Evolutionary conservation across 148 eudicot species (phyloP).

Genomic region (Vaccinium vitisidaea): DNA sequence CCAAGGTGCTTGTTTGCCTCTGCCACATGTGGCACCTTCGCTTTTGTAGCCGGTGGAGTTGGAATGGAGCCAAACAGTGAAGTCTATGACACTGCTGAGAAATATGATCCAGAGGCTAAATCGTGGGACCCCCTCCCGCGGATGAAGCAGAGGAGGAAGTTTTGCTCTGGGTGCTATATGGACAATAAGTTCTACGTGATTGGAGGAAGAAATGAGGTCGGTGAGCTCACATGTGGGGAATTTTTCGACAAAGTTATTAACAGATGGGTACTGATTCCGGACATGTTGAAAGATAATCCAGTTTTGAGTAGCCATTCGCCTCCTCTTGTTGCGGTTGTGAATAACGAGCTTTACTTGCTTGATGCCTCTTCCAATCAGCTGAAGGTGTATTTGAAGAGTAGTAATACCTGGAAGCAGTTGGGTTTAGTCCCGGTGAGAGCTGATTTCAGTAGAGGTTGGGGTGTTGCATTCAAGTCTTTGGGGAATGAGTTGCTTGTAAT

Average conservation of each 20-base stretch:
- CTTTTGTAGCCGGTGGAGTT: slow-evolving; percentile 70
- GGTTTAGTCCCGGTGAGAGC: slow-evolving; percentile 69
- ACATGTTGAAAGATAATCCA: slow-evolving; percentile 52
- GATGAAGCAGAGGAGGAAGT: slow-evolving; percentile 53
- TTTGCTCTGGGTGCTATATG: slow-evolving; percentile 73
- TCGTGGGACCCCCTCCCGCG: slow-evolving; percentile 61
- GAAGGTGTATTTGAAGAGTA: slow-evolving; percentile 55
- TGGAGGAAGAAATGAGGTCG: slow-evolving; percentile 47
- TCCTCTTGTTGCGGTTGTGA: slow-evolving; percentile 73
- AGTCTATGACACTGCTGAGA: slow-evolving; percentile 37
- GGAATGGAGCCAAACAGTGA: slow-evolving; percentile 14
- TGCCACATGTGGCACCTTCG: slow-evolving; percentile 52
- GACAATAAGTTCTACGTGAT: slow-evolving; percentile 64
- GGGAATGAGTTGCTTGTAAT: slow-evolving; percentile 71
- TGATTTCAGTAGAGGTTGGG: slow-evolving; percentile 61
- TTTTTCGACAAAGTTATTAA: slow-evolving; percentile 41
- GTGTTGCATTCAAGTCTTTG: slow-evolving; percentile 80
- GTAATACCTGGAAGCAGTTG: slow-evolving; percentile 61
- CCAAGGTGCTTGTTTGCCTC: slow-evolving; percentile 83
- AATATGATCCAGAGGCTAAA: slow-evolving; percentile 37
- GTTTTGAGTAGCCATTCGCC: slow-evolving; percentile 49
- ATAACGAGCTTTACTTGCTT: slow-evolving; percentile 55
- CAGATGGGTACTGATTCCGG: slow-evolving; percentile 54
- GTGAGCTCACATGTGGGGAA: slow-evolving; percentile 66
- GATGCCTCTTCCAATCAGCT: slow-evolving; percentile 61